A percentile compares a stretch with the other conserved stretches of the same genome.
These are phyloP conservation scores for Phytophthora multivora DNA, from an alignment of 352 stramenopile genomes.

Conservation along the genomic window DNA sequence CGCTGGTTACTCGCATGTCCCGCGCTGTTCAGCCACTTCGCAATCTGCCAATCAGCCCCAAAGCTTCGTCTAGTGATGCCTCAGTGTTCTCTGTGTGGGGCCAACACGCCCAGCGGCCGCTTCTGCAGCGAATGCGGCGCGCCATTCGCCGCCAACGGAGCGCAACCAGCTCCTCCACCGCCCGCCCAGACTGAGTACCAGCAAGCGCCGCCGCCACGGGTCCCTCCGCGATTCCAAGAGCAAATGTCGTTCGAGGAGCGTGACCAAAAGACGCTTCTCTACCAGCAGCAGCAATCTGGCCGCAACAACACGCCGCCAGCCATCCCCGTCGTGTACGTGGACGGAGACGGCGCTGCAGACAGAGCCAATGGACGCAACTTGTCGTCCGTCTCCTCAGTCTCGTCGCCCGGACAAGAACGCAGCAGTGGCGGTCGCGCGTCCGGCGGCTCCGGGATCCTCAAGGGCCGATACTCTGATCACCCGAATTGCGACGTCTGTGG, in stretches of 20 bases:
- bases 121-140: constrained; percentile 43
- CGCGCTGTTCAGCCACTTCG: constrained; percentile 4
- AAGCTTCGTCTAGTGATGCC: constrained; percentile 20
- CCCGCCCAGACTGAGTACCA: not conserved
- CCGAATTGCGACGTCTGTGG: constrained; percentile 71
- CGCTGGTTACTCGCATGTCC: not conserved
- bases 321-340: constrained; percentile 39
- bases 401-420: constrained; percentile 10
- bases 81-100: constrained; percentile 14
- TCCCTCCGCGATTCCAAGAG: constrained; percentile 30
- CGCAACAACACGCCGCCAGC: constrained; percentile 12
- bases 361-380: constrained; percentile 15
- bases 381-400: constrained; percentile 15
- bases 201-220: constrained; percentile 1
- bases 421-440: constrained; percentile 6
- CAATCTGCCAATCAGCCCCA: constrained; percentile 10
- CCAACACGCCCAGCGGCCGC: constrained; percentile 27
- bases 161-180: not conserved
- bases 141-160: constrained; percentile 17
- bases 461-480: constrained; percentile 58
- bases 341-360: constrained; percentile 7
- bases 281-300: constrained; percentile 12
- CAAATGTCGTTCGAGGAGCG: constrained; percentile 33
- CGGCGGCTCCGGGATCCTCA: constrained; percentile 39
- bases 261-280: constrained; percentile 37